These are phyloP conservation scores for Blepharisma stoltei DNA, from an alignment of 73 alveolate genomes.

Conservation along the genomic window DNA sequence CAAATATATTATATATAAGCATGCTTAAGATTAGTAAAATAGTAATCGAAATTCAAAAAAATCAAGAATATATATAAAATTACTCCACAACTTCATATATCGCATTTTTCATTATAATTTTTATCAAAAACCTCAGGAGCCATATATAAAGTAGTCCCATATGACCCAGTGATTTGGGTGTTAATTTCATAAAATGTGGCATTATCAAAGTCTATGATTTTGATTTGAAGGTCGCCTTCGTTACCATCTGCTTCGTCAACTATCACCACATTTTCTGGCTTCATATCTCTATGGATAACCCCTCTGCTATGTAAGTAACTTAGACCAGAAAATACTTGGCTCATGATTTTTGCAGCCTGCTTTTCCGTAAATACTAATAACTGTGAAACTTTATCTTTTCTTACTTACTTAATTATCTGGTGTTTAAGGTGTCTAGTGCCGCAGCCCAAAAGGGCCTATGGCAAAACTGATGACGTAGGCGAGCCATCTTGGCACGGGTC, in stretches of 20 bases:
- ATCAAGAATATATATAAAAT: background rate
- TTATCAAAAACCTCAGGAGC: constrained; percentile 24
- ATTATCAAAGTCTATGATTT: constrained; percentile 5
- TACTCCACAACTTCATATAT: constrained; percentile 27
- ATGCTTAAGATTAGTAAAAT: too few species aligned
- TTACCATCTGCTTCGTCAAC: background rate
- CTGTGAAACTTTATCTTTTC: constrained; percentile 64
- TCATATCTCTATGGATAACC: constrained; percentile 41
- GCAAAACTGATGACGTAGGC: too few species aligned
- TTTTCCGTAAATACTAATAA: background rate
- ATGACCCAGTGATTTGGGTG: background rate
- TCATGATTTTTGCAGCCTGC: constrained; percentile 2
- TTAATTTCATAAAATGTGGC: background rate
- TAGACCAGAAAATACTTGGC: background rate
- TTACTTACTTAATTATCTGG: too few species aligned
- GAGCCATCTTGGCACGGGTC: too few species aligned
- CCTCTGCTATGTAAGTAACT: background rate
- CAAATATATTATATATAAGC: too few species aligned
- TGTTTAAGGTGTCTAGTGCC: too few species aligned
- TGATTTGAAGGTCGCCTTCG: background rate
- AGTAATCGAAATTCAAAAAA: too few species aligned
- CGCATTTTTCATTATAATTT: constrained; percentile 8
- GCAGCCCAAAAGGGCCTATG: too few species aligned
- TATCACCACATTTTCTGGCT: constrained; percentile 64
- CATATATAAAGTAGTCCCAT: constrained; percentile 4